Conservation (phyloP, 106 monocot genomes). For the Narthecium ossifragum region DNA sequence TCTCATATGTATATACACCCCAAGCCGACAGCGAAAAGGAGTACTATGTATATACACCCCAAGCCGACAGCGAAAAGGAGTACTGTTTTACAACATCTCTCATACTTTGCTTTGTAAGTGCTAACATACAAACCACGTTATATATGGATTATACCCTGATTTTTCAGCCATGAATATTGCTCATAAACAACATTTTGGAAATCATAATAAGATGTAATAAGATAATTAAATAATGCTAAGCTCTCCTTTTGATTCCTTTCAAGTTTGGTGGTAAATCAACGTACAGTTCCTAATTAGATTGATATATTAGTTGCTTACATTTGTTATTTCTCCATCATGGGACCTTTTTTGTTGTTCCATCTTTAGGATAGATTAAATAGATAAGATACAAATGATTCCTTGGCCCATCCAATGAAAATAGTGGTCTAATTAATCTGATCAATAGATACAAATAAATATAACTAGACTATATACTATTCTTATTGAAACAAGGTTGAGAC, state of each 20-base stretch:
- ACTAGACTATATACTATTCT: not conserved
- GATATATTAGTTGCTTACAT: too few relatives aligned
- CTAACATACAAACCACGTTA: too few relatives aligned
- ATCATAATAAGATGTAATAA: too few relatives aligned
- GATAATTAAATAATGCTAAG: not conserved
- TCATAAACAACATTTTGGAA: not conserved
- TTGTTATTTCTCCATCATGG: not conserved
- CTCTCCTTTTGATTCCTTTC: too few relatives aligned
- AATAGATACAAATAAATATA: not conserved
- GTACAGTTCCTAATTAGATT: not conserved
- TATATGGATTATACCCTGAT: too few relatives aligned
- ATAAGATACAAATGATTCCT: not conserved
- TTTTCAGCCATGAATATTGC: not conserved
- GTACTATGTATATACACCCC: not conserved
- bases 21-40: not conserved
- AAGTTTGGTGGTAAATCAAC: not conserved
- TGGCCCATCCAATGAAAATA: not conserved
- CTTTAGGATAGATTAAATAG: not conserved
- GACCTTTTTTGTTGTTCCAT: not conserved
- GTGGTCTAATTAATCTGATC: not conserved
- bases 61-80: not conserved
- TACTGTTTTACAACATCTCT: not conserved
- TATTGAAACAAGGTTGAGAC: not conserved
- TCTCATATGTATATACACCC: not conserved
- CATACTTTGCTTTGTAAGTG: too few relatives aligned